Evolutionary conservation across 2,329 filamentous ascomycete genomes (phyloP).

Genomic region (Pezicula carpinea): DNA sequence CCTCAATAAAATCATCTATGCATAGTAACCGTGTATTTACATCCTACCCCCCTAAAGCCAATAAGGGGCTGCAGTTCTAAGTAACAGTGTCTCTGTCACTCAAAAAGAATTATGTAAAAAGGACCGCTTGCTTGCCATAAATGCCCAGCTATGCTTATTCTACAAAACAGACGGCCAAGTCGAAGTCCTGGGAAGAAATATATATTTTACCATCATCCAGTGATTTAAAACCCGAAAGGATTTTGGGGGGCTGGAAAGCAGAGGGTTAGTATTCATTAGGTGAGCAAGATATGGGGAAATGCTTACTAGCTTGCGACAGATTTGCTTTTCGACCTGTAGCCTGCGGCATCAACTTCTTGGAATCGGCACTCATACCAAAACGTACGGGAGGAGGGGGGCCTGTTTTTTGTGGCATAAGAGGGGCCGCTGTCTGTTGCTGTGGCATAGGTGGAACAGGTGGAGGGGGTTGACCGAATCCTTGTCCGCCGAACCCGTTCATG

Average conservation of each 20-base stretch:
- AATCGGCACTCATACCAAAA: slow-evolving; percentile 72
- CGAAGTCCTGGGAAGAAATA: slow-evolving; percentile 14
- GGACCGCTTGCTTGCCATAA: slow-evolving; percentile 1
- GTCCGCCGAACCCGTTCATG: slow-evolving; percentile 44
- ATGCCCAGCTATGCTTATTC: slow-evolving; percentile 24
- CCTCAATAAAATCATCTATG: no score
- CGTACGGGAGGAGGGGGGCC: slow-evolving; percentile 82
- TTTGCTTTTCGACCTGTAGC: slow-evolving; percentile 88
- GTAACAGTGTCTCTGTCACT: no score
- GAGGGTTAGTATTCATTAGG: slow-evolving; percentile 12
- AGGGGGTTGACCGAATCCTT: slow-evolving; percentile 25
- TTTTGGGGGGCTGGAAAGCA: slow-evolving; percentile 55
- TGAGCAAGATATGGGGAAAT: slow-evolving; percentile 1
- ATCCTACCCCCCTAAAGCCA: no score
- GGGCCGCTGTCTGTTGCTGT: slow-evolving; percentile 53
- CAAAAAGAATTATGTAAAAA: background rate
- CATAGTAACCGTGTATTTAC: no score
- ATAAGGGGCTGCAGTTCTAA: no score
- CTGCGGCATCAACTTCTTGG: slow-evolving; percentile 78
- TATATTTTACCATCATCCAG: slow-evolving; percentile 11
- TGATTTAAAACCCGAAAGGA: slow-evolving; percentile 60
- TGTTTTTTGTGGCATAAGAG: slow-evolving; percentile 72
- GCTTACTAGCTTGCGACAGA: slow-evolving; percentile 93
- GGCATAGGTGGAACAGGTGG: slow-evolving; percentile 46
- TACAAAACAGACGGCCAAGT: slow-evolving; percentile 20